phyloP scores from a whole-genome alignment of 495 filamentous ascomycete genomes.

The Sordaria brevicollis region DNA sequence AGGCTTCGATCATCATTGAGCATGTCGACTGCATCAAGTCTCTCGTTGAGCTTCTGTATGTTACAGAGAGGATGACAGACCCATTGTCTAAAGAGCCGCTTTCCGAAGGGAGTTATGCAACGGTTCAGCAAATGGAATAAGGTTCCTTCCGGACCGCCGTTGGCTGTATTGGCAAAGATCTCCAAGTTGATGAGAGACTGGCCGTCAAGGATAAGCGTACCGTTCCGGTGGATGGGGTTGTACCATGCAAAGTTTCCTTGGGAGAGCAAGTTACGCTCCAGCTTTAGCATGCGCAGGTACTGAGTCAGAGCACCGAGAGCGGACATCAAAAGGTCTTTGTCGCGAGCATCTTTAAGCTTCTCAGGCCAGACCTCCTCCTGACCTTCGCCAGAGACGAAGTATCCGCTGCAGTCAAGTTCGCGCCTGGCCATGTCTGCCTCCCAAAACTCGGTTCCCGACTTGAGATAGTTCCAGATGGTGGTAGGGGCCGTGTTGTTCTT shows the following conservation, averaged over 20 bases:
- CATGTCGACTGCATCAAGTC: slow-evolving; percentile 92
- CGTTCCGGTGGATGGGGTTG: slow-evolving; percentile 86
- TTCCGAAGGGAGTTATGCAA: slow-evolving; percentile 94
- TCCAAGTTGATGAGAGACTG: slow-evolving; percentile 97
- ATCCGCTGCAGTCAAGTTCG: slow-evolving; percentile 72
- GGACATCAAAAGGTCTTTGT: slow-evolving; percentile 82
- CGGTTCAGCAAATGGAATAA: slow-evolving; percentile 84
- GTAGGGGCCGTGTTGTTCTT: slow-evolving; percentile 92
- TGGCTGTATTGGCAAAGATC: slow-evolving; percentile 88
- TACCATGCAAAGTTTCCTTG: slow-evolving; percentile 90
- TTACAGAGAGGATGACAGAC: slow-evolving; percentile 92
- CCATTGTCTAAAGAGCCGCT: slow-evolving; percentile 95
- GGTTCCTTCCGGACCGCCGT: slow-evolving; percentile 75
- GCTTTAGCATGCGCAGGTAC: slow-evolving; percentile 79
- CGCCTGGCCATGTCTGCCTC: slow-evolving; percentile 67
- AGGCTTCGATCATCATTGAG: slow-evolving; percentile 71
- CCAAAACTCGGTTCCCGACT: slow-evolving; percentile 87
- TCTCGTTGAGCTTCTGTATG: slow-evolving; percentile 75
- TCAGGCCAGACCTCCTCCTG: slow-evolving; percentile 66
- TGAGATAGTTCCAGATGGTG: slow-evolving; percentile 92
- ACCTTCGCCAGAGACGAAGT: slow-evolving; percentile 60
- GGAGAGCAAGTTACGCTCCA: slow-evolving; percentile 78
- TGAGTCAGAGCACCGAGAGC: slow-evolving; percentile 83
- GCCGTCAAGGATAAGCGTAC: slow-evolving; percentile 87
- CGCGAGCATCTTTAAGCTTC: slow-evolving; percentile 57